phyloP scores from a whole-genome alignment of 2,329 filamentous ascomycete species.

The Penicillium brevicompactum region DNA sequence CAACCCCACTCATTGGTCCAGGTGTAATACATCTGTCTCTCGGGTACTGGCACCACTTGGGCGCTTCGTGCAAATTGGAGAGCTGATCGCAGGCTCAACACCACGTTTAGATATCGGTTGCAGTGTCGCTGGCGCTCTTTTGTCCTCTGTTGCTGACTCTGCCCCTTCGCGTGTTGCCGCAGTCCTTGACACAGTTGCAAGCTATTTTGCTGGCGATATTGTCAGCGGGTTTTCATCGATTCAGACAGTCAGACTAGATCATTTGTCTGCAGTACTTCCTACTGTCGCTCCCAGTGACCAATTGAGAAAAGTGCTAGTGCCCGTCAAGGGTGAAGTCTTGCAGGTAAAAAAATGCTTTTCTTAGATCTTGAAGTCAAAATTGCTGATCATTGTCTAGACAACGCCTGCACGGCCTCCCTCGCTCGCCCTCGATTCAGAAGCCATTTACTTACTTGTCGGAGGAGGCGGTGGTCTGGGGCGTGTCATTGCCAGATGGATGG shows the following conservation, averaged over 20 bases:
- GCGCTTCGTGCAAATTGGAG: background rate
- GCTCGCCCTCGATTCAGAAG: background rate
- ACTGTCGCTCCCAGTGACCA: background rate
- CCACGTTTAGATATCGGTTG: background rate
- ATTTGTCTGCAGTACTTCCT: background rate
- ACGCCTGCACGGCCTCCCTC: background rate
- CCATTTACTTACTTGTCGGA: conserved; percentile 56
- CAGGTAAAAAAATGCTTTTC: background rate
- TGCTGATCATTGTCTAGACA: background rate
- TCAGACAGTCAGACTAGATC: background rate
- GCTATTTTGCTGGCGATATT: background rate
- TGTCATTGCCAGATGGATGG: conserved; percentile 55
- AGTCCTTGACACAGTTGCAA: background rate
- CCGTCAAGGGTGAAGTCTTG: background rate
- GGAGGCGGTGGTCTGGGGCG: conserved; percentile 61
- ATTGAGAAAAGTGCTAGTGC: background rate
- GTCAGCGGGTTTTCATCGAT: background rate
- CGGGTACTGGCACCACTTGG: background rate
- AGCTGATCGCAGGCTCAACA: background rate
- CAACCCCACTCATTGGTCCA: background rate
- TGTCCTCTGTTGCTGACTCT: background rate
- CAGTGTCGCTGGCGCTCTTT: background rate
- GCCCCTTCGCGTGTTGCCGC: background rate
- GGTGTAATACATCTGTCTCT: background rate
- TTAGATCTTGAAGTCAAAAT: background rate